A percentile compares a stretch with the other conserved stretches of the same genome.
phyloP scores from a whole-genome alignment of 2,329 filamentous ascomycete species.

The Tolypocladium amazonense region DNA sequence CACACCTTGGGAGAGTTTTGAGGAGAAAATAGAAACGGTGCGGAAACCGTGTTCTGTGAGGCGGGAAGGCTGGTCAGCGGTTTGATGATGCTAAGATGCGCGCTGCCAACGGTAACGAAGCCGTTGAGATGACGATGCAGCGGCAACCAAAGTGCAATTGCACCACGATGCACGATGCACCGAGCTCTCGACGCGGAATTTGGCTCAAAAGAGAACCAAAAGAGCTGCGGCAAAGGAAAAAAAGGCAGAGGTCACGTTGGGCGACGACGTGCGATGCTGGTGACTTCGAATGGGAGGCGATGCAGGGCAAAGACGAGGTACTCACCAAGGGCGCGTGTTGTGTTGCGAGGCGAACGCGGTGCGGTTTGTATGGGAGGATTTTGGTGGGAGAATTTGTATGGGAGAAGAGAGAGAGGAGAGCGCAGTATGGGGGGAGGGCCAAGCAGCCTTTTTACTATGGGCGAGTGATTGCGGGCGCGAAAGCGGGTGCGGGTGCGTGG shows the following conservation, averaged over 20 bases:
- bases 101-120: not conserved
- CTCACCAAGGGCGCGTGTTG: conserved; percentile 37
- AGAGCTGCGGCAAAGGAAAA: conserved; percentile 9
- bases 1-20: conserved; percentile 24
- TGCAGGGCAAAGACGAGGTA: conserved; percentile 29
- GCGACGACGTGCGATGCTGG: conserved; percentile 7
- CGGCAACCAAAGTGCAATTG: not conserved
- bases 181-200: not conserved
- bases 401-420: conserved; percentile 39
- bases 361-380: conserved; percentile 40
- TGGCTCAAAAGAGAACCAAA: not conserved
- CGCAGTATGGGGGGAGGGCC: conserved; percentile 41
- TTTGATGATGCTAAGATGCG: conserved; percentile 2
- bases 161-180: conserved; percentile 7
- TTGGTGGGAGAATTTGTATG: conserved; percentile 50
- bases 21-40: conserved; percentile 10
- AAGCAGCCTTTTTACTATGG: conserved; percentile 55
- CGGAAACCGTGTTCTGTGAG: conserved; percentile 10
- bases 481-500: conserved; percentile 10
- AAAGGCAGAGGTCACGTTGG: conserved; percentile 5
- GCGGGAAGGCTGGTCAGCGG: conserved; percentile 6
- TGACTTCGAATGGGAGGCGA: conserved; percentile 22
- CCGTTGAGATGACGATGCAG: conserved; percentile 1
- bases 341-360: conserved; percentile 31
- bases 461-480: conserved; percentile 46